Conservation (phyloP, 2,329 filamentous ascomycete genomes). For the Sporothrix brunneoviolacea region DNA sequence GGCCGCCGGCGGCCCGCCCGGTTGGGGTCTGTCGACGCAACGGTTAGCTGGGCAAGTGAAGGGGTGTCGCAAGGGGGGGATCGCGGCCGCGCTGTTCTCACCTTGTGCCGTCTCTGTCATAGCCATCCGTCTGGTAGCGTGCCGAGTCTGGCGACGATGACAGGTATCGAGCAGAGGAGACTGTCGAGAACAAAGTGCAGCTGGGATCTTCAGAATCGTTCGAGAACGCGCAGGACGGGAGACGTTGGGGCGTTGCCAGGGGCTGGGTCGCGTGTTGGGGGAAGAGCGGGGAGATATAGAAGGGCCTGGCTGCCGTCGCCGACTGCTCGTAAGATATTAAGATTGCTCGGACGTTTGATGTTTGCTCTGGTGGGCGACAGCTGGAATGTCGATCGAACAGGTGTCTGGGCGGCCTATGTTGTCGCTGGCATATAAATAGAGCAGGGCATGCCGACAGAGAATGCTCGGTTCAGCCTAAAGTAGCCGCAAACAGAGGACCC, state of each 20-base stretch:
- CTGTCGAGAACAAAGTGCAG: neutral
- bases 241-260: neutral
- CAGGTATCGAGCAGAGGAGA: neutral
- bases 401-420: neutral
- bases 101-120: slow-evolving; percentile 26
- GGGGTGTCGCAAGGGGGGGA: slow-evolving; percentile 7
- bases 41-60: no score
- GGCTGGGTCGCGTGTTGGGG: neutral
- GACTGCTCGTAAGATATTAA: no score
- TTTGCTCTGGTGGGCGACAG: no score
- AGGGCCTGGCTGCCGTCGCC: no score
- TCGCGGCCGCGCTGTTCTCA: no score
- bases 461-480: slow-evolving; percentile 6
- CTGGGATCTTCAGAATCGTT: neutral
- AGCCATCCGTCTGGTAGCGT: slow-evolving; percentile 17
- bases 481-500: neutral
- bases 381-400: neutral
- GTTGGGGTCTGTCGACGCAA: slow-evolving; percentile 48
- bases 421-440: no score
- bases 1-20: slow-evolving; percentile 66
- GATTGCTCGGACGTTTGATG: no score
- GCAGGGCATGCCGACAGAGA: neutral
- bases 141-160: no score
- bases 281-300: no score
- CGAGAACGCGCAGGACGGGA: neutral